Evolutionary conservation across 352 stramenopile species (phyloP).

Genomic region (Phytophthora sp.): DNA sequence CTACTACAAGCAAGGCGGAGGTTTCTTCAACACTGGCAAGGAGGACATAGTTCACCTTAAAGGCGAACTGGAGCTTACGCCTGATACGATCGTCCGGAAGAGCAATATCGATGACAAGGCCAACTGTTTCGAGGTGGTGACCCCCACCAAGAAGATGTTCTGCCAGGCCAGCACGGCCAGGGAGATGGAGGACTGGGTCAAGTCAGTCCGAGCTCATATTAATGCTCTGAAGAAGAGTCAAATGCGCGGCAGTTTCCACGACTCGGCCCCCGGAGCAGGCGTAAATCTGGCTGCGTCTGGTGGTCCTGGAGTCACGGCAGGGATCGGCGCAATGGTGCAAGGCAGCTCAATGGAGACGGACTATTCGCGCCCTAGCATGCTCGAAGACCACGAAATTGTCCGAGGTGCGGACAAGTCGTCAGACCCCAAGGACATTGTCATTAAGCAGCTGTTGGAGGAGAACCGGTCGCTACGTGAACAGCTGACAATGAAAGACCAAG

Average conservation of each 20-base stretch:
- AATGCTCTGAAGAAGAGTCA: conserved; percentile 67
- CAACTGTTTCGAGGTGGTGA: conserved; percentile 89
- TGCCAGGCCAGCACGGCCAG: conserved; percentile 79
- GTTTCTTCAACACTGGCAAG: conserved; percentile 87
- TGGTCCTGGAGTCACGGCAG: conserved; percentile 32
- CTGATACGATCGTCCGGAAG: conserved; percentile 82
- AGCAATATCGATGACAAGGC: conserved; percentile 87
- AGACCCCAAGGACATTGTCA: conserved; percentile 88
- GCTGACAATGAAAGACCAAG: conserved; percentile 80
- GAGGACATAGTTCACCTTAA: conserved; percentile 89
- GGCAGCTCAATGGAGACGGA: conserved; percentile 45
- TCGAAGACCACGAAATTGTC: conserved; percentile 88
- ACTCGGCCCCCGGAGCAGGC: conserved; percentile 39
- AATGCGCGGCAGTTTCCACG: conserved; percentile 73
- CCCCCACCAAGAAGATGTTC: conserved; percentile 87
- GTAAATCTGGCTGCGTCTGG: conserved; percentile 35
- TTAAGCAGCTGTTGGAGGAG: conserved; percentile 87
- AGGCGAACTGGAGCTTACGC: conserved; percentile 80
- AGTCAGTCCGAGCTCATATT: conserved; percentile 83
- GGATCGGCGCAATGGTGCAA: conserved; percentile 9
- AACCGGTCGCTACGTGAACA: conserved; percentile 81
- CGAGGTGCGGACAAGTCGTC: conserved; percentile 75
- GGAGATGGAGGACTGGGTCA: conserved; percentile 90
- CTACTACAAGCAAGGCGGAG: conserved; percentile 88
- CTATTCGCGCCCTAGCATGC: conserved; percentile 82